A percentile compares a stretch with the other conserved stretches of the same genome.
phyloP scores from a whole-genome alignment of 345 rosid species.

The Balakata baccata region DNA sequence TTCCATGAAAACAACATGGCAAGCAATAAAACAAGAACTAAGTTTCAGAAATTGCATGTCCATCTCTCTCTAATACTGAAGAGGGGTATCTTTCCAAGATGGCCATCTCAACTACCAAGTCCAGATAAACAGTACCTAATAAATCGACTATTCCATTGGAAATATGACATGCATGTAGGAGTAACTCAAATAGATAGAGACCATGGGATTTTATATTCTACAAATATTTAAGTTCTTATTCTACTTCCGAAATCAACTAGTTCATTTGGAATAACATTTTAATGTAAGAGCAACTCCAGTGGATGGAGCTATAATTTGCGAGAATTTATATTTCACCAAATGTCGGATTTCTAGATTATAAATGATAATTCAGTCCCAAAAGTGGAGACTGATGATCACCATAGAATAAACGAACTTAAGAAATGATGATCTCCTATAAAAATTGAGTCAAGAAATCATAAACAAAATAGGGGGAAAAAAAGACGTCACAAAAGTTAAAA shows the following conservation, averaged over 20 bases:
- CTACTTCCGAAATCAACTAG: background rate
- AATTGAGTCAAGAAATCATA: background rate
- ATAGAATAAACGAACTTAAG: too few species aligned
- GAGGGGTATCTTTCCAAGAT: background rate
- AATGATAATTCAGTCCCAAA: background rate
- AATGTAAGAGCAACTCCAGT: background rate
- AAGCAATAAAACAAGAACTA: background rate
- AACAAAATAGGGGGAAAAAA: background rate
- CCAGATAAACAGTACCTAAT: too few species aligned
- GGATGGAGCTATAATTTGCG: background rate
- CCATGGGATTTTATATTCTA: background rate
- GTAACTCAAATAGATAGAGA: background rate
- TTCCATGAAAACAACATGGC: background rate
- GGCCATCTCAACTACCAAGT: background rate
- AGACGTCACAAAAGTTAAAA: background rate
- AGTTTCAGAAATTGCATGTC: background rate
- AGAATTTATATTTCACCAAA: background rate
- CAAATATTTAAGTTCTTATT: background rate
- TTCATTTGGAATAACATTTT: background rate
- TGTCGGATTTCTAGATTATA: background rate
- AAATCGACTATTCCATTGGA: background rate
- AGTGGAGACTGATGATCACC: background rate
- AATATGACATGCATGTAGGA: background rate
- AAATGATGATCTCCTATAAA: background rate
- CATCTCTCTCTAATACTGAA: background rate